Evolutionary conservation across 2,329 filamentous ascomycete genomes (phyloP).

Genomic region (Colletotrichum lindemuthianum): DNA sequence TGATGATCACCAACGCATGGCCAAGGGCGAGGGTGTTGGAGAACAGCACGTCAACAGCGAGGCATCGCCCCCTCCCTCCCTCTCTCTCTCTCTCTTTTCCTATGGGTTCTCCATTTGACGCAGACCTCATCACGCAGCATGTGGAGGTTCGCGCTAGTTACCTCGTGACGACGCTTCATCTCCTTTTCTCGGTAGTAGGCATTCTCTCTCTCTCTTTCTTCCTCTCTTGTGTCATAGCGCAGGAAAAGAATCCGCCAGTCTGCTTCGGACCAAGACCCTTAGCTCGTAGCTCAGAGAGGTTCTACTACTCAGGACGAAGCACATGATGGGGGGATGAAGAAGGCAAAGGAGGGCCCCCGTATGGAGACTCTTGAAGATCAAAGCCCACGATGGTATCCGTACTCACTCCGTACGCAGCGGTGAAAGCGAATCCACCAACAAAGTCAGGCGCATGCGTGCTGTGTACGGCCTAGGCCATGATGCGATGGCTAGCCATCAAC

Average conservation of each 20-base stretch:
- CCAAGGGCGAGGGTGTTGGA: constrained; percentile 16
- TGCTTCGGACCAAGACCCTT: constrained; percentile 28
- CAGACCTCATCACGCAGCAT: constrained; percentile 12
- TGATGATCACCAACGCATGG: constrained; percentile 33
- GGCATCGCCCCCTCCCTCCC: not conserved
- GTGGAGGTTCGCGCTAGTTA: too few species aligned
- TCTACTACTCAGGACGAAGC: constrained; percentile 17
- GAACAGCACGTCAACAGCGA: constrained; percentile 28
- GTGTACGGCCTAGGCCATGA: too few species aligned
- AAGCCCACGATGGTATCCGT: constrained; percentile 14
- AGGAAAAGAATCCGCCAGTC: not conserved
- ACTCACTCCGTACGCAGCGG: constrained; percentile 8
- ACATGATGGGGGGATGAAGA: constrained; percentile 10
- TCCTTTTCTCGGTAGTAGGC: too few species aligned
- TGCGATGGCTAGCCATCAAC: too few species aligned
- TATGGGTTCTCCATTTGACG: constrained; percentile 1
- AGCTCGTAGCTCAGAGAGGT: not conserved
- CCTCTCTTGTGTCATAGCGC: not conserved
- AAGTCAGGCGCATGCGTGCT: not conserved
- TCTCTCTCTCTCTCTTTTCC: not conserved
- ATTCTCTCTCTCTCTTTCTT: not conserved
- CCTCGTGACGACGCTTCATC: too few species aligned
- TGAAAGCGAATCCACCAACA: constrained; percentile 25
- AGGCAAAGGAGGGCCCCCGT: constrained; percentile 2
- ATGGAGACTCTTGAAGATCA: constrained; percentile 14